Evolutionary conservation across 352 stramenopile genomes (phyloP), one percentile per base, ranked within the genome.

Genomic region (Phytophthora pinifolia): DNA sequence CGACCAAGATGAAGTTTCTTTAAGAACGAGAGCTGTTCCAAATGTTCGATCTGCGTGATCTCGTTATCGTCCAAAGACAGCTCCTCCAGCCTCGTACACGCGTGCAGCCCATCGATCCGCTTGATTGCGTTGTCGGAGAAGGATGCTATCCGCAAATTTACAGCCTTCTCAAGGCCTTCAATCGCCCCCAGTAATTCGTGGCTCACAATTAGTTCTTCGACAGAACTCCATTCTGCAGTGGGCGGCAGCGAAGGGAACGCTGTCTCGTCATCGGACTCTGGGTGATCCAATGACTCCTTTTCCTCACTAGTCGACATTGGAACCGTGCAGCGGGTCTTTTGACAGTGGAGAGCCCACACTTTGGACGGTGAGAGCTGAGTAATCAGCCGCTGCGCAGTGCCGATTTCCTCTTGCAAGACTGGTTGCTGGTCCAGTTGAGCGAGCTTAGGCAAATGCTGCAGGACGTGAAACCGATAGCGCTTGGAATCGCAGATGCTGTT

Each of bases 11-110:
- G 72, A 1, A 96, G 67, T 27, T 88, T 83, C 36, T 86, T 93
- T 0, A 95, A 59, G 50, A 70, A 75, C 0, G 62, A 50, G 7
- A 94, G 65, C 32, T 62, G 33, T 0, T 80, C 64, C 33, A 96
- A 39, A 31, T 85, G 85, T 22, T 94, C 79, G 9, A 96, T 72
- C 36, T 66, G 67, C 1, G 57, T 41, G 37, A 96, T 84, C 18
- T 85, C 66, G 29, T 96, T 96, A 59, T 94, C 82, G 54, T 89
- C 83, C 5, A 96, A 54, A 34, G 61, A 73, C 1, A 96, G 54
- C 32, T 94, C 81, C 63, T 96, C 86, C 10, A 96, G 59, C 17
- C 72, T 67, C 22, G 54, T 59, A 15, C 86, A 94, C 1, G 55
- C 31, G 4, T 75, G 32, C 2, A 96, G 46, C 0, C 79, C 79